Base-by-base conservation (phyloP, 371 early-diverging fungal species). In the Funneliformis caledonium region DNA sequence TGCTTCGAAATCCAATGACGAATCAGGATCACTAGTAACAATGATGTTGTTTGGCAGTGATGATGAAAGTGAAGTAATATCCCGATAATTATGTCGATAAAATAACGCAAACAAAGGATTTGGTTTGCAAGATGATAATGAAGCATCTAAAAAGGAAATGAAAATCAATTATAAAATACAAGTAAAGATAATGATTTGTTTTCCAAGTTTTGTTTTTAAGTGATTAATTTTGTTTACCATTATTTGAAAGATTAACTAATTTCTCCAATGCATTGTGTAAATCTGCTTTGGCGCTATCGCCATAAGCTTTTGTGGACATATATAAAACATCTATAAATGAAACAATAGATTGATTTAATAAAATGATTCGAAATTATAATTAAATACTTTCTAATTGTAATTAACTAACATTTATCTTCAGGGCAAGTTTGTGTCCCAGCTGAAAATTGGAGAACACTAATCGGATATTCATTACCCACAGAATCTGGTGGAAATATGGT, bases 261-360 rank as follows among this genome's bases (percentile, higher is more conserved):
- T 45, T 77, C 7, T 77, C 65, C 19, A 77, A 50, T 14, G 77
- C 77, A 8, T 65, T 47, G 26, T 45, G 9, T 33, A 77, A 77
- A 77, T 77, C 77, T 62, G 64, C 64, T 77, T 77, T 77, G 4
- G 77, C 64, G 26, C 65, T 77, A 12, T 61, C 2, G 1, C 50
- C 50, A 42, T n/a, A 64, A 22, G 77, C 61, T 77, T 77, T 77
- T 37, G 77, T 77, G n/a, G 65, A 77, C 45, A 77, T 45, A 50
- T 77, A 65, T 11, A 77, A 77, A 31, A 77, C 50, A 45, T 52
- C 77, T 77, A 48, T 33, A 70, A 11, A 45, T 14, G 31, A 65
- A 16, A 12, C 7, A 65, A 42, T 22, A 67, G 33, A 67, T 22
- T 67, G 16, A 42, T 56, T 19, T 19, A 16, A 52, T 12, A 52